Conservation (phyloP, 139 green algal species). For the Ettlia oleoabundans region DNA sequence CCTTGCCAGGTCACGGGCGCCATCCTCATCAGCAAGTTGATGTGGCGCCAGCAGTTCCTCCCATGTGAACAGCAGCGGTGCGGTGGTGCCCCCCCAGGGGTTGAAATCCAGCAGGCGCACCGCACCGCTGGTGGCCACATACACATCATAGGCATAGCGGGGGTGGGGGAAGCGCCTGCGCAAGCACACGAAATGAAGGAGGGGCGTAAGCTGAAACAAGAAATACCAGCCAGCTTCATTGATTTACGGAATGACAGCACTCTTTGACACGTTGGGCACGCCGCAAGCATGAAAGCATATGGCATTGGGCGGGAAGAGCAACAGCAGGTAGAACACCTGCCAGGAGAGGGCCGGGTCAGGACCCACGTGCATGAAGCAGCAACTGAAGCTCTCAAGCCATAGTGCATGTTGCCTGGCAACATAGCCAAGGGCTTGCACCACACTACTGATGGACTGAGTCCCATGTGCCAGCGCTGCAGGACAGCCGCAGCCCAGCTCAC, state of each 20-base stretch:
- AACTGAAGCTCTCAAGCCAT: too few relatives aligned
- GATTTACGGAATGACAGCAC: background rate
- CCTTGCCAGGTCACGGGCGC: background rate
- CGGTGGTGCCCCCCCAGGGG: conserved; percentile 75
- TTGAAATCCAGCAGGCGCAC: conserved; percentile 94
- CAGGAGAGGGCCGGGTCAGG: too few relatives aligned
- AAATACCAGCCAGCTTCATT: background rate
- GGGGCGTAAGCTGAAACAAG: background rate
- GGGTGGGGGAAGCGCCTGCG: conserved; percentile 46
- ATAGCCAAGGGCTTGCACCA: background rate
- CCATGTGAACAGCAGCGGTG: conserved; percentile 91
- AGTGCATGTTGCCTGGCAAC: too few relatives aligned
- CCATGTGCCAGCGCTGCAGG: background rate
- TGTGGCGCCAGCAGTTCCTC: conserved; percentile 68
- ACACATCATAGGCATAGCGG: conserved; percentile 81
- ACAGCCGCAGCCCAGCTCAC: background rate
- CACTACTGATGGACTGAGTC: background rate
- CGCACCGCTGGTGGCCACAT: conserved; percentile 65
- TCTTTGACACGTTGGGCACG: too few relatives aligned
- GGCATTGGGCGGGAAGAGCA: too few relatives aligned
- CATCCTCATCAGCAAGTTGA: too few relatives aligned
- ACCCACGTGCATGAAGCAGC: too few relatives aligned
- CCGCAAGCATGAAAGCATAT: too few relatives aligned
- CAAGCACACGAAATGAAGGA: too few relatives aligned
- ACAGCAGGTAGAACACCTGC: too few relatives aligned